Evolutionary conservation across 2,329 filamentous ascomycete genomes (phyloP), one percentile per base, ranked within the genome.

Genomic region (Hypoxylon rubiginosum): DNA sequence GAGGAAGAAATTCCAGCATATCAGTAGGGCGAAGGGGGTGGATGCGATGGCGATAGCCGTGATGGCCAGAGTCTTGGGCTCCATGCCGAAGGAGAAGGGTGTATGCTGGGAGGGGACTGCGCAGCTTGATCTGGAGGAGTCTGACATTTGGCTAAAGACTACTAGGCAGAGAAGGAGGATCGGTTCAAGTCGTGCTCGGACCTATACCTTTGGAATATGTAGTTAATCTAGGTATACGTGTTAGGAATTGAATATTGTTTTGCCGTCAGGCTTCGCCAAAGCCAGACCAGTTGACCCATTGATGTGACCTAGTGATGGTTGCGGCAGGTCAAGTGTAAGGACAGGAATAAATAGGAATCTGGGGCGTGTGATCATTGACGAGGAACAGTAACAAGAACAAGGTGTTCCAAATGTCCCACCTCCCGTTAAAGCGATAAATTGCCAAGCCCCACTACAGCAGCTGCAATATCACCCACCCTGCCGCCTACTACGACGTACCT

Each of bases 1-100:
- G 17, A 75, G 60, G 45, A 78, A 54, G 51, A 66, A 73, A 53
- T 75, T 73, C 75, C 75, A 77, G n/a, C 72, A 54, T 17, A 75
- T 50, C 32, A 76, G 67, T 30, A 69, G 63, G 21, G 64, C 64
- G 34, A 78, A 72, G 21, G 76, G 75, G n/a, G 70, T 75, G 58
- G 63, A 72, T n/a, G 66, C 70, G 59, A 77, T 54, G 36, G 67
- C 75, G 36, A 73, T 51, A 43, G 69, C 70, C 39, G 76, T 76
- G 58, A 72, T 67, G 49, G 68, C 58, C 24, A 74, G 45, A 26
- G 69, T 68, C 13, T 62, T 41, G 70, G 69, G 49, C 72, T 70
- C 72, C 75, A 76, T 77, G 49, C 49, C 52, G 66, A 68, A 65
- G 49, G 30, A 71, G 48, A 52, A 70, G 8, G 62, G 62, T 30